Conservation (phyloP, 2,329 filamentous ascomycete species). For the Biscogniauxia marginata region DNA sequence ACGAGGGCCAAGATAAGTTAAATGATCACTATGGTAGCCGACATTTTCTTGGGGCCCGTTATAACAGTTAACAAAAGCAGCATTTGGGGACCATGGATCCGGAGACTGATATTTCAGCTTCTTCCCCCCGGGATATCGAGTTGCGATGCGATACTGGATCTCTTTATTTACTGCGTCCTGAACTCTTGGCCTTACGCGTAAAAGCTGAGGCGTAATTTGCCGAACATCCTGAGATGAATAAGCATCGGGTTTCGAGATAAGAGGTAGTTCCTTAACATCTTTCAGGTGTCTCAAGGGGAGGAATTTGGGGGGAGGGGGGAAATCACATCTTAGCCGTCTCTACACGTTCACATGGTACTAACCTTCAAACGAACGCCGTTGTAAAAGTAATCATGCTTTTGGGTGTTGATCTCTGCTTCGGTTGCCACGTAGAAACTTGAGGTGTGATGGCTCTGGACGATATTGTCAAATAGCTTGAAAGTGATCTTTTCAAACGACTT, state of each 20-base stretch:
- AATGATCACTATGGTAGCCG: conserved; percentile 88
- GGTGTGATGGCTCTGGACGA: conserved; percentile 83
- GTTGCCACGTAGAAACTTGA: conserved; percentile 80
- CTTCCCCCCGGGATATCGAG: conserved; percentile 64
- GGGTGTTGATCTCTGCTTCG: conserved; percentile 63
- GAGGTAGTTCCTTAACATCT: neutral
- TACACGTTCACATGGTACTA: conserved; percentile 18
- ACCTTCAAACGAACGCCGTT: conserved; percentile 73
- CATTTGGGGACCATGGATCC: conserved; percentile 76
- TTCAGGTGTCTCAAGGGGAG: no score
- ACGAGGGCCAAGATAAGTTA: conserved; percentile 88
- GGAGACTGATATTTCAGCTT: conserved; percentile 79
- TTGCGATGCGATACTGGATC: conserved; percentile 67
- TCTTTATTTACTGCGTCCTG: conserved; percentile 74
- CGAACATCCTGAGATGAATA: conserved; percentile 62
- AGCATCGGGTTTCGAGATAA: neutral
- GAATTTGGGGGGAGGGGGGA: neutral
- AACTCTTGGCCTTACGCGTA: conserved; percentile 66
- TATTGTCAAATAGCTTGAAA: conserved; percentile 85
- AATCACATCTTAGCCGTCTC: neutral
- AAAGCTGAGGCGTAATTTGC: conserved; percentile 71
- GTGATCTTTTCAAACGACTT: conserved; percentile 66
- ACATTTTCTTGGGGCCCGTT: conserved; percentile 77
- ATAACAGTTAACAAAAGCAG: conserved; percentile 94
- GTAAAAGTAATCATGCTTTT: conserved; percentile 81